Evolutionary conservation across 2,329 filamentous ascomycete genomes (phyloP), one percentile per base, ranked within the genome.

Genomic region (Trichocomaceae sp.): DNA sequence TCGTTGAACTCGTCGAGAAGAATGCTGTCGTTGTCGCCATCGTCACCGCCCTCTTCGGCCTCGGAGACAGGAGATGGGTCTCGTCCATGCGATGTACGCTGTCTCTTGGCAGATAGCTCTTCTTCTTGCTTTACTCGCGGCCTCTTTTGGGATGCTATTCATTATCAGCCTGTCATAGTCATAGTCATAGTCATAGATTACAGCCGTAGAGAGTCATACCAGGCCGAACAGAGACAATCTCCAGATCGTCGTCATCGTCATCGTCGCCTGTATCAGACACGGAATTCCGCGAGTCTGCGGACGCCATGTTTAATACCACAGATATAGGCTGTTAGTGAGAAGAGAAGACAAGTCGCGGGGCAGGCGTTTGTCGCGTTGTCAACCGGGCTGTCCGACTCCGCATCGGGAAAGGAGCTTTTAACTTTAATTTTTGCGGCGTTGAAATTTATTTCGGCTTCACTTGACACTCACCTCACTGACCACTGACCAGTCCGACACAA

Each of bases 211-310:
- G 7, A 20, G 19, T 13, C 8, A 39, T 53, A 53, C 51, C 23
- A 10, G 55, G 42, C 42, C 23, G 19, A 1, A 66, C 60, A 48
- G 63, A 57, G 13, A 74, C 68, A 35, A 72, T 70, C 35, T 78
- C 74, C 44, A 78, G 65, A 41, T 76, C 76, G 45, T 75, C 72
- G 54, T 76, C 69, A 48, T 56, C 58, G 39, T 15, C 44, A 62
- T 26, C 20, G 19, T 31, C 47, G 23, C 69, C 68, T 3, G 48
- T 48, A 51, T 67, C 64, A 42, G 66, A 60, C 1, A 59, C 64
- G 8, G 60, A 59, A 22, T 61, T 46, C 37, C 61, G 57, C 22
- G 63, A 20, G 33, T 68, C 66, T 59, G 2, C 15, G 12, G 26
- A 29, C 26, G 55, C 61, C 66, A 69, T 69, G 12, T 9, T 59